Base-by-base conservation (phyloP, 371 early-diverging fungal genomes). In the Syncephalastrum racemosum region DNA sequence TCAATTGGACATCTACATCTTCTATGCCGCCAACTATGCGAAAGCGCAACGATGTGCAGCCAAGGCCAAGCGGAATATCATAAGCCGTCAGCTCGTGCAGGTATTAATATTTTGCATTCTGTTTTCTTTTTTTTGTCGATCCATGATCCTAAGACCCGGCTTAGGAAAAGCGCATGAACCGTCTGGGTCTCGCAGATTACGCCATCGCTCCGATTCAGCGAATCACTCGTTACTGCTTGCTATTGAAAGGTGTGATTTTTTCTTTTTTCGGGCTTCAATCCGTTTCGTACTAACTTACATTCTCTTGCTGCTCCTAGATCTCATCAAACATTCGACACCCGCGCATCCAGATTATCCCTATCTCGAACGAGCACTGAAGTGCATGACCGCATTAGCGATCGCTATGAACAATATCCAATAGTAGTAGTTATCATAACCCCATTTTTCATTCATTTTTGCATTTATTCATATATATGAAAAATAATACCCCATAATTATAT, bases 171-270 rank as follows among this genome's bases (percentile, higher is more conserved):
- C 63, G 67, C 46, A 63, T 64, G 52, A 71, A 70, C 41, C 58
- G 65, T 24, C 67, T 81, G 61, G 50, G 64, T 5, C 52, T 79
- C 8, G 39, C 70, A 14, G 81, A 79, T 61, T 81, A 81, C 48
- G 64, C 77, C 71, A 81, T 81, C 59, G 68, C 77, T 46, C 81
- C 81, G 39, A 79, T 81, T 31, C 81, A 81, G 59, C 64, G 81
- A 39, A 67, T 81, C 50, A 73, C 79, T 19, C 66, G 81, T 12
- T 81, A 81, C 56, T 71, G 71, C 44, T 53, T 81, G 16, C 61
- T 81, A 40, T 42, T 81, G 20, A 70, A 70, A 75, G 80, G 80
- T 80, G 63, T 50, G 27, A 36, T 20, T 31, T 10, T 27, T 14
- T 55, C 25, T 40, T 14, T 14, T n/a, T 15, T 55, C 19, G 25